Percentiles rank a stretch among this genome's conserved stretches.
phyloP scores from a whole-genome alignment of 805 yeast genomes.

The Yamadazyma ubonensis region DNA sequence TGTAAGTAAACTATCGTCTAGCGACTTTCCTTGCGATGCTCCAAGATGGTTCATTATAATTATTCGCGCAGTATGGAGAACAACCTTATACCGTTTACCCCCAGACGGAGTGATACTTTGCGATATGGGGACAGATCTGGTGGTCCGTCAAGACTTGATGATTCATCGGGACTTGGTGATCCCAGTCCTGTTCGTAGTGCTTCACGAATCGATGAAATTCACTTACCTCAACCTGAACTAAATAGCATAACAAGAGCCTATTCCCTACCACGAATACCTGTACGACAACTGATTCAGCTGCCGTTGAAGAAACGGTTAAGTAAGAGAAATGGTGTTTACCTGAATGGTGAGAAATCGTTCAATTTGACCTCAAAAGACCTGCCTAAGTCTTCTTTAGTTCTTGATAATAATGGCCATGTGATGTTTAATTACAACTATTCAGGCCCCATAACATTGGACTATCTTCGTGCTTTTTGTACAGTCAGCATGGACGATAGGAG shows the following conservation, averaged over 20 bases:
- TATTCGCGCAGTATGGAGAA: too few relatives aligned
- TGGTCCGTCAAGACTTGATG: too few relatives aligned
- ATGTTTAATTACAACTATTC: conserved; percentile 20
- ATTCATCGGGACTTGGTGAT: too few relatives aligned
- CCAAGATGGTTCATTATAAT: conserved; percentile 8
- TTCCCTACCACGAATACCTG: not conserved
- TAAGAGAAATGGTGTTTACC: too few relatives aligned
- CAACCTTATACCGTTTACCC: not conserved
- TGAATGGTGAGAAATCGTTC: too few relatives aligned
- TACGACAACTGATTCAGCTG: too few relatives aligned
- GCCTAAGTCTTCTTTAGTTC: conserved; percentile 28
- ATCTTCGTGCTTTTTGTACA: conserved; percentile 33
- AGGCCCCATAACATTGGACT: conserved; percentile 28
- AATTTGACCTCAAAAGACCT: too few relatives aligned
- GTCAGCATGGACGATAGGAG: conserved; percentile 19
- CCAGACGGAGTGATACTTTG: too few relatives aligned
- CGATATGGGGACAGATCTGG: not conserved
- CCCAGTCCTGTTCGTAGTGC: not conserved
- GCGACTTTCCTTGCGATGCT: conserved; percentile 1
- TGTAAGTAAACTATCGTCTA: conserved; percentile 44
- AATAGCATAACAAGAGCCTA: conserved; percentile 1
- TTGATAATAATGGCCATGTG: conserved; percentile 19
- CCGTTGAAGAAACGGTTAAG: too few relatives aligned
- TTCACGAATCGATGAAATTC: conserved; percentile 12
- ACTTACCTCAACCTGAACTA: conserved; percentile 5